Base-by-base conservation (phyloP, 129 eudicot genomes). In the Chrysanthemum lavandulifolium region DNA sequence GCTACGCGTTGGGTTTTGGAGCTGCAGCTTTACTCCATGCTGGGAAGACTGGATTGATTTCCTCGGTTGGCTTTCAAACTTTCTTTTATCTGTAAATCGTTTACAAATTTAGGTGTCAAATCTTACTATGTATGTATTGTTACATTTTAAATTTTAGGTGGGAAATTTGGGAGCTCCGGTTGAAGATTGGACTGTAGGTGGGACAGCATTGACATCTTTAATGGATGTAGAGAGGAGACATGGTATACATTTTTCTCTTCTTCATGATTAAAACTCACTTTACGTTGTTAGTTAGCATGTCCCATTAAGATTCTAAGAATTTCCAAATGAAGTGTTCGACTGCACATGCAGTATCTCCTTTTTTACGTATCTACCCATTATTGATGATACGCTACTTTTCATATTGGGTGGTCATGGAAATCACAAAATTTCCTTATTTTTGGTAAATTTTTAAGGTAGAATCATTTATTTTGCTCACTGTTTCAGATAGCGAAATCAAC, bases 151-250 rank as follows among this genome's bases (percentile, higher is more conserved):
- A 51, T 43, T 76, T 2, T 68, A 95, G 97, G 97, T 95, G 21
- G 97, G 83, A 14, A 95, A 95, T 76, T 87, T 95, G 86, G 94
- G 86, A 56, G 97, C 97, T 76, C 95, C 96, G 10, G 99, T 95
- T n/a, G 89, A 84, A 75, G 83, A 91, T 61, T 95, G 99, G 99
- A 88, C 97, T 23, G 90, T 90, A 40, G 99, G 99, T 65, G 99
- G 99, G 68, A 95, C 97, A 21, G 86, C 97, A 43, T 79, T 95
- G 82, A 95, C 99, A 33, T 81, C 97, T 56, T 74, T 95, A 40
- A 95, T 95, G 99, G 97, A 91, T 72, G 97, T 95, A 5, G 97
- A 95, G 77, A 95, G 99, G 85, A 91, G 99, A 86, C 99, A 91
- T 10, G 99, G 99, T 95, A 83, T n/a, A n/a, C n/a, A n/a, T n/a